Conservation (phyloP, 805 yeast genomes). For the Dipodascus albidus region DNA sequence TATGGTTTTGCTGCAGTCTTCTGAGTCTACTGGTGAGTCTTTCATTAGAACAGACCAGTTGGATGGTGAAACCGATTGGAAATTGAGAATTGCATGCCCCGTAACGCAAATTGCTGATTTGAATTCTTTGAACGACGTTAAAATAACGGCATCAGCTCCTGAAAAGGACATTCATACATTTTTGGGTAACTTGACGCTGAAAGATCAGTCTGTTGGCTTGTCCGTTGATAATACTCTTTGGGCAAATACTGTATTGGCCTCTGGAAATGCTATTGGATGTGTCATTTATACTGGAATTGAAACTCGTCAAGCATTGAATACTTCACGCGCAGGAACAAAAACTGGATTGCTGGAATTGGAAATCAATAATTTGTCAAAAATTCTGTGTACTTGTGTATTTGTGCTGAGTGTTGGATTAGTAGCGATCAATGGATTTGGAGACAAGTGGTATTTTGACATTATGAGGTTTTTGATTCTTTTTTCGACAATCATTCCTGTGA, state of each 20-base stretch:
- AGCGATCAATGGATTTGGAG: slow-evolving; percentile 57
- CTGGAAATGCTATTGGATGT: slow-evolving; percentile 84
- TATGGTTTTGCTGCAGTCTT: slow-evolving; percentile 70
- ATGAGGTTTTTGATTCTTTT: slow-evolving; percentile 85
- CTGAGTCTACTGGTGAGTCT: slow-evolving; percentile 72
- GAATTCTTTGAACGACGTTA: slow-evolving; percentile 30
- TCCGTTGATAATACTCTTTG: slow-evolving; percentile 87
- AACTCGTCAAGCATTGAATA: slow-evolving; percentile 91
- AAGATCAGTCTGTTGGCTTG: slow-evolving; percentile 41
- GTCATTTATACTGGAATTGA: slow-evolving; percentile 85
- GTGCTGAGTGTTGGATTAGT: slow-evolving; percentile 67
- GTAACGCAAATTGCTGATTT: slow-evolving; percentile 54
- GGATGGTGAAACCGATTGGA: slow-evolving; percentile 99
- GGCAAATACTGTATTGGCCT: slow-evolving; percentile 96
- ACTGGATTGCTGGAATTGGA: slow-evolving; percentile 85
- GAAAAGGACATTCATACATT: slow-evolving; percentile 74
- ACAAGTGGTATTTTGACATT: slow-evolving; percentile 79
- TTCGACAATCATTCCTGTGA: slow-evolving; percentile 93
- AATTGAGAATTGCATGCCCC: slow-evolving; percentile 66
- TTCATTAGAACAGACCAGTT: slow-evolving; percentile 95
- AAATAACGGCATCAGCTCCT: slow-evolving; percentile 69
- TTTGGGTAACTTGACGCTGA: slow-evolving; percentile 57
- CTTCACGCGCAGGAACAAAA: slow-evolving; percentile 77
- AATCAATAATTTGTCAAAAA: slow-evolving; percentile 78
- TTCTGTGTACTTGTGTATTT: slow-evolving; percentile 80